These are phyloP conservation scores for Craspedostauros australis DNA, from an alignment of 108 stramenopile genomes.

Conservation along the genomic window DNA sequence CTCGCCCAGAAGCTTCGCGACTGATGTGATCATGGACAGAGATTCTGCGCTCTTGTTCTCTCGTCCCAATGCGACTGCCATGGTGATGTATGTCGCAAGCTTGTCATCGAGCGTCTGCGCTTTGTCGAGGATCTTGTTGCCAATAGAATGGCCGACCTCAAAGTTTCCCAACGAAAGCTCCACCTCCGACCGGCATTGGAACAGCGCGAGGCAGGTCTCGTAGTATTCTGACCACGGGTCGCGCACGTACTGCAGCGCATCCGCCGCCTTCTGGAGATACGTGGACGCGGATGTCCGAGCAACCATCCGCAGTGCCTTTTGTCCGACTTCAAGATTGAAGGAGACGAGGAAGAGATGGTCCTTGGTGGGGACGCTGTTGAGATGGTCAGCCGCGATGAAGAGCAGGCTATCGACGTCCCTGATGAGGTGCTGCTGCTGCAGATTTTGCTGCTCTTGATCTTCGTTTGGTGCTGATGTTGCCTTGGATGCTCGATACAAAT, in stretches of 20 bases:
- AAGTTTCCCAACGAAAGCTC: conserved; percentile 28
- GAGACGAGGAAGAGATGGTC: conserved; percentile 4
- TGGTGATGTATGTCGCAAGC: conserved; percentile 13
- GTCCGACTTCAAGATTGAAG: conserved; percentile 18
- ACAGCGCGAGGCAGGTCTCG: conserved; percentile 19
- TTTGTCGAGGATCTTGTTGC: conserved; percentile 1
- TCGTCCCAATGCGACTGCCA: conserved; percentile 13
- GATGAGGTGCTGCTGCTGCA: too few relatives aligned
- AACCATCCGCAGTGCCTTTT: conserved; percentile 13
- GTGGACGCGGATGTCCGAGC: conserved; percentile 20
- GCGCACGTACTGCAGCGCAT: too few relatives aligned
- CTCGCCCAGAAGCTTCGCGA: conserved; percentile 2
- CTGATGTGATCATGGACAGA: conserved; percentile 1
- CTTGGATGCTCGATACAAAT: too few relatives aligned
- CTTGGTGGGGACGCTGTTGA: conserved; percentile 10
- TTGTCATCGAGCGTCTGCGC: conserved; percentile 16
- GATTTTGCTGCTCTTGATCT: too few relatives aligned
- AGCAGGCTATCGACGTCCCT: too few relatives aligned
- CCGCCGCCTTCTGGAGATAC: conserved; percentile 19
- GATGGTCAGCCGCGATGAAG: conserved; percentile 24
- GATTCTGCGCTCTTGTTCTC: conserved; percentile 17
- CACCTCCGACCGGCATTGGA: conserved; percentile 7
- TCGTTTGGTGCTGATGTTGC: too few relatives aligned
- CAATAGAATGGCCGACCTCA: conserved; percentile 7
- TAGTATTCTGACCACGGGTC: conserved; percentile 27